These are phyloP conservation scores for Trichopus zeylanicus DNA, from an alignment of 116 monocot species.

Conservation along the genomic window DNA sequence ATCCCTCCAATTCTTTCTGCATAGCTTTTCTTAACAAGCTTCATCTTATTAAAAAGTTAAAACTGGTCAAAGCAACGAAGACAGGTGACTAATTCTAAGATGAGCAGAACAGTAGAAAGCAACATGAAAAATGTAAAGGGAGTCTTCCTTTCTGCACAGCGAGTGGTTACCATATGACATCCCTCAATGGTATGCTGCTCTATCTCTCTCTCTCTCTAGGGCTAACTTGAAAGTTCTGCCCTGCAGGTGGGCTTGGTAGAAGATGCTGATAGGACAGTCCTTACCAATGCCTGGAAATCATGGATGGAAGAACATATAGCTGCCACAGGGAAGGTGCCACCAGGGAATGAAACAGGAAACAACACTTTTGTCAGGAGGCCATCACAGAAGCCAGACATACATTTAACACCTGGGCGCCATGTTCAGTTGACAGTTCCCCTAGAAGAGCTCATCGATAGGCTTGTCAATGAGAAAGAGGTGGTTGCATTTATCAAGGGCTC, in stretches of 20 bases:
- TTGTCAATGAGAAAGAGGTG: slow-evolving; percentile 88
- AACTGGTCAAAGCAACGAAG: too few relatives aligned
- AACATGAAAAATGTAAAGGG: too few relatives aligned
- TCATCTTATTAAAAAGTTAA: too few relatives aligned
- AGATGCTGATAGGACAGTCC: slow-evolving; percentile 37
- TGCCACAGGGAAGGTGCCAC: slow-evolving; percentile 57
- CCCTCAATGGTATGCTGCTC: too few relatives aligned
- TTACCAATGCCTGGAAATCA: slow-evolving; percentile 86
- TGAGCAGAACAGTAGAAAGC: too few relatives aligned
- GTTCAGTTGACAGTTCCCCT: slow-evolving; percentile 73
- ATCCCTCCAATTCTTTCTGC: too few relatives aligned
- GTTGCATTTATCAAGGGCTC: slow-evolving; percentile 98
- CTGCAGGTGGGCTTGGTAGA: slow-evolving; percentile 63
- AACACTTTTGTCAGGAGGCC: slow-evolving; percentile 44
- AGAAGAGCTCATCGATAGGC: slow-evolving; percentile 67
- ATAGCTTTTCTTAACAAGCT: too few relatives aligned
- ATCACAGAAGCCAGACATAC: slow-evolving; percentile 55
- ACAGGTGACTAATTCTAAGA: too few relatives aligned
- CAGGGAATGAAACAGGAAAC: slow-evolving; percentile 79
- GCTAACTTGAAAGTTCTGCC: background rate
- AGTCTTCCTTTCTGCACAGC: too few relatives aligned
- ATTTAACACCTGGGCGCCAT: slow-evolving; percentile 78
- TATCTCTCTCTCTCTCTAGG: too few relatives aligned
- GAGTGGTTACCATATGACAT: too few relatives aligned
- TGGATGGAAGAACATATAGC: slow-evolving; percentile 93